These are phyloP conservation scores for Aspergillus flavus DNA, from an alignment of 2,329 filamentous ascomycete genomes.

Conservation along the genomic window DNA sequence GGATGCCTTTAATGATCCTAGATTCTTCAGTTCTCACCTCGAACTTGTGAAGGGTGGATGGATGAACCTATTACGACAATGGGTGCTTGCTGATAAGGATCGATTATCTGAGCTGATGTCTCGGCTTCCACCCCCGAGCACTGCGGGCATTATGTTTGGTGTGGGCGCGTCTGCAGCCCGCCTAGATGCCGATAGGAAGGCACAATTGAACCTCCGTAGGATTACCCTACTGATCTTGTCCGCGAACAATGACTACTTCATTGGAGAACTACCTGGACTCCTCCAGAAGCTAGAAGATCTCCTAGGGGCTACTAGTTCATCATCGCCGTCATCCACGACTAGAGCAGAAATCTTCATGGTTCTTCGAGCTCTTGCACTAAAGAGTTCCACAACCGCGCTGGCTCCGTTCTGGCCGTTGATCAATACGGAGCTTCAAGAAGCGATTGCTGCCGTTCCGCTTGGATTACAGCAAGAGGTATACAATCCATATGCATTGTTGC, in stretches of 20 bases:
- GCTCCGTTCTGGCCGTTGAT: constrained; percentile 87
- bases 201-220: constrained; percentile 84
- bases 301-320: constrained; percentile 77
- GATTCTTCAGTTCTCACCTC: constrained; percentile 75
- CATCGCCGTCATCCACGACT: constrained; percentile 87
- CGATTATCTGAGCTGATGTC: constrained; percentile 78
- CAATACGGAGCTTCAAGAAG: constrained; percentile 80
- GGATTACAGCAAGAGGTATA: constrained; percentile 74
- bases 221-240: constrained; percentile 79
- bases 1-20: constrained; percentile 87
- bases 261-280: constrained; percentile 71
- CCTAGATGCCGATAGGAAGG: constrained; percentile 91
- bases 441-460: constrained; percentile 73
- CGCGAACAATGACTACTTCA: constrained; percentile 75
- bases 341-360: constrained; percentile 89
- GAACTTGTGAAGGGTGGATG: constrained; percentile 71
- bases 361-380: constrained; percentile 77
- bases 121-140: constrained; percentile 80
- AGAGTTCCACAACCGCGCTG: constrained; percentile 76
- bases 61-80: constrained; percentile 82
- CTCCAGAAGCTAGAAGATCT: constrained; percentile 86
- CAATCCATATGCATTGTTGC: constrained; percentile 74
- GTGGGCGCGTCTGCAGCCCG: constrained; percentile 92
- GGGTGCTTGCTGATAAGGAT: constrained; percentile 84
- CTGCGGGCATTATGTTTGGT: constrained; percentile 97